A percentile compares a stretch with the other conserved stretches of the same genome.
These are phyloP conservation scores for Chlorella variabilis DNA, from an alignment of 163 green algal species.

Conservation along the genomic window DNA sequence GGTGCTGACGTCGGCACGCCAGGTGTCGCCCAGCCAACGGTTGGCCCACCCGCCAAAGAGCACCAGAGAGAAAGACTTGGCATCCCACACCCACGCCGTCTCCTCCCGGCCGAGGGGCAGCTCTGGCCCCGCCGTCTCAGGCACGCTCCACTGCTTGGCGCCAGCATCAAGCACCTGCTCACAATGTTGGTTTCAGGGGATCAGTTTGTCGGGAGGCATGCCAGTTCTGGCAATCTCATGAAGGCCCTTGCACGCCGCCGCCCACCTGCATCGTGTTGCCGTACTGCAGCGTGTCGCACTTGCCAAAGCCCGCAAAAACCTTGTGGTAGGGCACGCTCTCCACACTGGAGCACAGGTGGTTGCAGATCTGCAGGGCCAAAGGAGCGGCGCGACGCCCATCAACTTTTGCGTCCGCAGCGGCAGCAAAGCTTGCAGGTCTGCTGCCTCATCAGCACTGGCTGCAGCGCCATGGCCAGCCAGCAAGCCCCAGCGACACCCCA, in stretches of 20 bases:
- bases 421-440: conserved; percentile 47
- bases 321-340: conserved; percentile 90
- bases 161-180: conserved; percentile 79
- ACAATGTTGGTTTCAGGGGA: too few relatives aligned
- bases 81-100: conserved; percentile 83
- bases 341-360: conserved; percentile 76
- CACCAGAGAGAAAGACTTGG: conserved; percentile 76
- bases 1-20: conserved; percentile 79
- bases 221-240: too few relatives aligned
- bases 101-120: conserved; percentile 73
- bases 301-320: conserved; percentile 85
- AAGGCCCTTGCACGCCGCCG: background rate
- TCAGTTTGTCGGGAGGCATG: too few relatives aligned
- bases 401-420: too few relatives aligned
- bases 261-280: conserved; percentile 62
- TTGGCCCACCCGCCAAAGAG: conserved; percentile 89
- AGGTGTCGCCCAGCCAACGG: conserved; percentile 85
- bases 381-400: conserved; percentile 5
- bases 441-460: too few relatives aligned
- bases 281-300: conserved; percentile 81
- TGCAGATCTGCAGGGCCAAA: conserved; percentile 72
- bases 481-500: too few relatives aligned
- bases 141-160: conserved; percentile 71
- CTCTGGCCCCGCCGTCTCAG: conserved; percentile 44
- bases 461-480: too few relatives aligned